These are phyloP conservation scores for Neltuma alba DNA, from an alignment of 306 rosid genomes.

Conservation along the genomic window DNA sequence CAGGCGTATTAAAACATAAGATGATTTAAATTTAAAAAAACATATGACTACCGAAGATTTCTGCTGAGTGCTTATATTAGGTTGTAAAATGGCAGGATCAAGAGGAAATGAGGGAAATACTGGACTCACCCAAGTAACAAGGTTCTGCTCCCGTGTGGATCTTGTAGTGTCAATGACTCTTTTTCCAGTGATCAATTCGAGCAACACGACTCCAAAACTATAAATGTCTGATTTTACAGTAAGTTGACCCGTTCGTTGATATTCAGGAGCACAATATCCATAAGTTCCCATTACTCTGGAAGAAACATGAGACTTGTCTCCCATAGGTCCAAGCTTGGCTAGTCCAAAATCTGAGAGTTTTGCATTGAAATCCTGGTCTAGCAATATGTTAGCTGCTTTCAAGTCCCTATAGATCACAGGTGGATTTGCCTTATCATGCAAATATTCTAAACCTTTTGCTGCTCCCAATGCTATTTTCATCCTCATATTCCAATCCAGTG, in stretches of 20 bases:
- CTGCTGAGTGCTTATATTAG: not conserved
- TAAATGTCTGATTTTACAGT: constrained; percentile 82
- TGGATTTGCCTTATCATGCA: constrained; percentile 76
- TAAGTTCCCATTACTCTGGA: constrained; percentile 98
- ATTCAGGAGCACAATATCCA: constrained; percentile 97
- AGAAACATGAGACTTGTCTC: constrained; percentile 74
- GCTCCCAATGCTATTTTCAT: constrained; percentile 88
- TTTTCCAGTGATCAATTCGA: constrained; percentile 86
- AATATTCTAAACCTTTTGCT: constrained; percentile 84
- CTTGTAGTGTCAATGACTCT: constrained; percentile 80
- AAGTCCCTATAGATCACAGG: constrained; percentile 93
- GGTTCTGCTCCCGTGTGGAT: constrained; percentile 66
- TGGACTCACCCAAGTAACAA: constrained; percentile 77
- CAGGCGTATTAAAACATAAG: not conserved
- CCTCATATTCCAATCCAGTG: constrained; percentile 79
- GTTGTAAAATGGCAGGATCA: not conserved
- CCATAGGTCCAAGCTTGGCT: constrained; percentile 86
- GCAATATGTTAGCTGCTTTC: constrained; percentile 77
- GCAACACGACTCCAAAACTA: constrained; percentile 83
- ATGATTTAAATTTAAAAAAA: not conserved
- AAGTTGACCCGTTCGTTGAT: constrained; percentile 81
- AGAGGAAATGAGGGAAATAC: not conserved
- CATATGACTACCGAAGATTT: not conserved
- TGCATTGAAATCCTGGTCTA: constrained; percentile 72
- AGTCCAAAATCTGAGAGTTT: constrained; percentile 93